Evolutionary conservation across 768 basidiomycete species (phyloP), one percentile per base, ranked within the genome.

Genomic region (Russula foetens): DNA sequence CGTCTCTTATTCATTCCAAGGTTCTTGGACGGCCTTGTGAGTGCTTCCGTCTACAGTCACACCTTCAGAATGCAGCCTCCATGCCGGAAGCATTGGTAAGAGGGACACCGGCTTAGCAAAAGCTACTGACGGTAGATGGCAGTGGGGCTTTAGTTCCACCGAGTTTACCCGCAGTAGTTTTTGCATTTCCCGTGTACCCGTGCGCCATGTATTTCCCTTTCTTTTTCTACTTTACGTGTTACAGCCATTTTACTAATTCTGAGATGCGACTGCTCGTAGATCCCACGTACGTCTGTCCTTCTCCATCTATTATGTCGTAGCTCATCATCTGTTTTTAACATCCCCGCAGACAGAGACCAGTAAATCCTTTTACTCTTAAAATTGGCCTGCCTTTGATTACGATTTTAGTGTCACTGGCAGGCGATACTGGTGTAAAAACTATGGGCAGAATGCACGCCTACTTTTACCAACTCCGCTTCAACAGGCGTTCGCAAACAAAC

Each of bases 11-110:
- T 39, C 4, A 26, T 17, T 35, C 26, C 39, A 26, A 63, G 61
- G 26, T 90, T 89, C 67, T 81, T 90, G 77, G 77, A 81, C 63
- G 89, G 89, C 19, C 72, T 80, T 68, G 85, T 90, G 68, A 70
- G 81, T 78, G 31, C 23, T 26, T 28, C 58, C 50, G 53, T 61
- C 14, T 52, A 45, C 33, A 57, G 7, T 55, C 19, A 56, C 55
- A 38, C 23, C 7, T 15, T 12, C 15, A 60, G 60, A 63, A 21
- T 11, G 21, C 44, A 45, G 45, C 46, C 59, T 51, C 26, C n/a
- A 17, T 7, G 9, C 26, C 26, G 52, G 8, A 44, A 43, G 31
- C 8, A 23, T 17, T 24, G 31, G 50, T 23, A 44, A 4, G 23
- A 45, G 29, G 38, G 4, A 31, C 51, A 39, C 41, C 31, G 7